Percentiles rank a stretch among this genome's conserved stretches.
Conservation (phyloP, 352 stramenopile genomes). For the Pythium aquatile region DNA sequence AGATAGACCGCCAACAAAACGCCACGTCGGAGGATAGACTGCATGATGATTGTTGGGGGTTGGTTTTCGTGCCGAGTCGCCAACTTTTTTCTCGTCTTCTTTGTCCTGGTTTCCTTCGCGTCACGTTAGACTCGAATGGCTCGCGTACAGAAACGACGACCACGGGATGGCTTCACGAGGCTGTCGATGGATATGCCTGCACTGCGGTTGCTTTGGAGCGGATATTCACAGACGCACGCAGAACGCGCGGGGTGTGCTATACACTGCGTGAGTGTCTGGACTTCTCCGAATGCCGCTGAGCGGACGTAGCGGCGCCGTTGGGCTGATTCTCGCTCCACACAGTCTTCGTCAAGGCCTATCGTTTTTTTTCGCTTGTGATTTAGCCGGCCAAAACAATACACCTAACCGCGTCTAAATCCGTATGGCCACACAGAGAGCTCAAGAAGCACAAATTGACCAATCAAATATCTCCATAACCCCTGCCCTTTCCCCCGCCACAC, state of each 20-base stretch:
- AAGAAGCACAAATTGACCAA: neutral
- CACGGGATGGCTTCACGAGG: neutral
- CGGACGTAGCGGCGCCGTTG: neutral
- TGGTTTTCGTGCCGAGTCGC: neutral
- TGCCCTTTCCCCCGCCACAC: neutral
- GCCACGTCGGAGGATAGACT: slow-evolving; percentile 12
- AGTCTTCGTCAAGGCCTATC: slow-evolving; percentile 6
- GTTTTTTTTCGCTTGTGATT: slow-evolving; percentile 2
- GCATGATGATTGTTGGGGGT: slow-evolving; percentile 18
- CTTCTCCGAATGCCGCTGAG: slow-evolving; percentile 2
- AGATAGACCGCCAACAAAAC: slow-evolving; percentile 20
- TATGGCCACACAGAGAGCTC: slow-evolving; percentile 4
- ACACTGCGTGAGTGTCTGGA: slow-evolving; percentile 5
- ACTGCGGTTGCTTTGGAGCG: neutral
- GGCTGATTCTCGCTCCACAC: neutral
- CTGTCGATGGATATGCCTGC: neutral
- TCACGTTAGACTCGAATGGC: slow-evolving; percentile 7
- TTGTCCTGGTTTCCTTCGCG: slow-evolving; percentile 1
- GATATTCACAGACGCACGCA: slow-evolving; percentile 1
- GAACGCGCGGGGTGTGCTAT: slow-evolving; percentile 6
- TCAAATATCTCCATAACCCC: neutral
- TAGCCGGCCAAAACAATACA: slow-evolving; percentile 1
- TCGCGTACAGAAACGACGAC: neutral
- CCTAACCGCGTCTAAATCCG: slow-evolving; percentile 3
- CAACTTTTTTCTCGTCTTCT: slow-evolving; percentile 8